Percentiles rank a stretch among this genome's conserved stretches.
These are phyloP conservation scores for Marsdenia floribunda DNA, from an alignment of 257 asterid species.

Conservation along the genomic window DNA sequence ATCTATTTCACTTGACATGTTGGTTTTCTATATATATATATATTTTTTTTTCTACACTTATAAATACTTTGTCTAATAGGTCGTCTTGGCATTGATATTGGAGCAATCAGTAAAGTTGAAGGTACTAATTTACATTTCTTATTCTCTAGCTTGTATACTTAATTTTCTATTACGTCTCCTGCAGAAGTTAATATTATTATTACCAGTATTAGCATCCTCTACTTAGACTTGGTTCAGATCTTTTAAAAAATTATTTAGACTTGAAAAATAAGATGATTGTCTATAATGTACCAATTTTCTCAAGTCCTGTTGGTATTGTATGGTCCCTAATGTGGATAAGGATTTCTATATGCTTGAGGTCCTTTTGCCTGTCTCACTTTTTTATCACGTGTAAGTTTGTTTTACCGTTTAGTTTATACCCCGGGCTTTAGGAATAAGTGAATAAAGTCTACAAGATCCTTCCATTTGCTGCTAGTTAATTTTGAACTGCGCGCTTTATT, in stretches of 20 bases:
- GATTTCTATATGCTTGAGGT: not conserved
- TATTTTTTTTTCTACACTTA: not conserved
- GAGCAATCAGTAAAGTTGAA: conserved; percentile 27
- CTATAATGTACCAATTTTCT: not conserved
- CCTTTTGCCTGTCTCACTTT: not conserved
- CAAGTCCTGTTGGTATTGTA: not conserved
- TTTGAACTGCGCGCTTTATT: not conserved
- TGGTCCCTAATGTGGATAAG: not conserved
- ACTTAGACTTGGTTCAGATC: not conserved
- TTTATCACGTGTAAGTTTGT: not conserved
- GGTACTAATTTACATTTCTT: conserved; percentile 18
- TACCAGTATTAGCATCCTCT: not conserved
- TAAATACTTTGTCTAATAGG: conserved; percentile 18
- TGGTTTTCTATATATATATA: not conserved
- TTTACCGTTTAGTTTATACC: not conserved
- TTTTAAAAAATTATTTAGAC: not conserved
- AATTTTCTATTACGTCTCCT: not conserved
- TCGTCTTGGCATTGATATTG: conserved; percentile 17
- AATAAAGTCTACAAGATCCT: not conserved
- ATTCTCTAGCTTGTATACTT: not conserved
- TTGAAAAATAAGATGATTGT: not conserved
- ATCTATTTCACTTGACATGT: not conserved
- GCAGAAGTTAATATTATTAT: not conserved
- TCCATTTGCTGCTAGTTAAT: not conserved
- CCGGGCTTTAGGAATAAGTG: not conserved